Percentiles rank a stretch among this genome's conserved stretches.
Evolutionary conservation across 345 rosid genomes (phyloP).

Genomic region (Corchorus capsularis): DNA sequence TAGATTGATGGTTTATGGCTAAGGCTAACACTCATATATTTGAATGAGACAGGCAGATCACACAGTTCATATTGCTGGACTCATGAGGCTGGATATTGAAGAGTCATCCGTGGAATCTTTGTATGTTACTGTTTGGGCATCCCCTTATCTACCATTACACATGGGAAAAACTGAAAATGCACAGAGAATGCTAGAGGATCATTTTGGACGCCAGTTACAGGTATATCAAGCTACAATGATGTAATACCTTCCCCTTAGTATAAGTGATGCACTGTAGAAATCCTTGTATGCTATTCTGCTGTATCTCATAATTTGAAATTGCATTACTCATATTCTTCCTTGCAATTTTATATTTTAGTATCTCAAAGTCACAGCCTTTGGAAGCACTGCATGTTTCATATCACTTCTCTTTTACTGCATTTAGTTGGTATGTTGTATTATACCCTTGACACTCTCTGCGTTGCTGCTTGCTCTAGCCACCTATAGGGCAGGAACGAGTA

Average conservation of each 20-base stretch:
- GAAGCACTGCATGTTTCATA: background rate
- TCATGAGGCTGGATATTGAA: conserved; percentile 85
- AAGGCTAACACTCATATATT: conserved; percentile 19
- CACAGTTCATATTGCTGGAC: conserved; percentile 82
- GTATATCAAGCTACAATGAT: conserved; percentile 31
- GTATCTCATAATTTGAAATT: background rate
- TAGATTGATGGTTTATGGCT: conserved; percentile 6
- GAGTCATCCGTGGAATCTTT: conserved; percentile 70
- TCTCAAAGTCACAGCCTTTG: background rate
- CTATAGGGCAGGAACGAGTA: conserved; percentile 74
- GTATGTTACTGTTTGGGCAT: conserved; percentile 91
- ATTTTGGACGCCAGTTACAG: conserved; percentile 86
- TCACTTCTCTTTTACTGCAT: background rate
- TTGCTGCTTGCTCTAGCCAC: conserved; percentile 57
- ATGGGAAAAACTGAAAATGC: conserved; percentile 94
- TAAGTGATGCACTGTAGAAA: background rate
- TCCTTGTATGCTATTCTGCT: background rate
- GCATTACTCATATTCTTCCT: background rate
- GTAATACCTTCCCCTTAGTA: background rate
- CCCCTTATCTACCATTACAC: conserved; percentile 82
- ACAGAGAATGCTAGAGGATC: conserved; percentile 55
- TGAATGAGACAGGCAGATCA: conserved; percentile 64
- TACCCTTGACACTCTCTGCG: conserved; percentile 3
- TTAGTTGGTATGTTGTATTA: background rate
- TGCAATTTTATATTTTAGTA: background rate